Evolutionary conservation across 768 basidiomycete genomes (phyloP), one percentile per base, ranked within the genome.

Genomic region (Leccinum pellstonianum): DNA sequence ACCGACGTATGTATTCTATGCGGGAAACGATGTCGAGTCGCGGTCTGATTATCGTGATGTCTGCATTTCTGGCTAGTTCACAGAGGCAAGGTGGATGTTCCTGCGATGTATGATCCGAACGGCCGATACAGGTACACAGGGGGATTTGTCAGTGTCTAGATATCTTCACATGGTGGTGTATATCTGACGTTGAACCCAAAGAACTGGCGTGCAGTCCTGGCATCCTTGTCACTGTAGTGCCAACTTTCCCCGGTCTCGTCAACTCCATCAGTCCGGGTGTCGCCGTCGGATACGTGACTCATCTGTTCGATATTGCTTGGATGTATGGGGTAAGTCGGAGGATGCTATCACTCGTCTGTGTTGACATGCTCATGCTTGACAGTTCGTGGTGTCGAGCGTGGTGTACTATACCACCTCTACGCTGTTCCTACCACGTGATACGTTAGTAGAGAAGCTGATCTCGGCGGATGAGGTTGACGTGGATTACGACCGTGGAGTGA

Each of bases 191-290:
- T 46, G 50, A 41, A 23, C 47, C 48, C 23, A 43, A 51, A 91
- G 88, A 95, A 95, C 73, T 93, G 91, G 89, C 80, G 91, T 25
- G 91, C 92, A 0, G 81, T 83, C 2, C 80, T 83, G 3, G 79
- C 83, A 2, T 92, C 0, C 73, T 93, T 11, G 68, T 93, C 21
- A 71, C 90, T 4, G 84, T 92, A 0, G 79, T 84, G 1, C 89
- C 89, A 4, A 86, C 81, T 59, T 67, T 95, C 17, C 93, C 93
- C 1, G 93, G 93, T 2, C 79, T 95, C 53, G 83, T 90, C 59
- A 80, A 84, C 65, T 85, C 84, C 46, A 92, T 96, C 74, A 87
- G 90, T 66, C 71, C 83, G 3, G 76, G 72, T 12, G 83, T 95
- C 67, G 56, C 77, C 0, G 85, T 92, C 41, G 90, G 89, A n/a